Percentiles rank a stretch among this genome's conserved stretches.
Conservation (phyloP, 2,329 filamentous ascomycete genomes). For the Tolypocladium capitatum region DNA sequence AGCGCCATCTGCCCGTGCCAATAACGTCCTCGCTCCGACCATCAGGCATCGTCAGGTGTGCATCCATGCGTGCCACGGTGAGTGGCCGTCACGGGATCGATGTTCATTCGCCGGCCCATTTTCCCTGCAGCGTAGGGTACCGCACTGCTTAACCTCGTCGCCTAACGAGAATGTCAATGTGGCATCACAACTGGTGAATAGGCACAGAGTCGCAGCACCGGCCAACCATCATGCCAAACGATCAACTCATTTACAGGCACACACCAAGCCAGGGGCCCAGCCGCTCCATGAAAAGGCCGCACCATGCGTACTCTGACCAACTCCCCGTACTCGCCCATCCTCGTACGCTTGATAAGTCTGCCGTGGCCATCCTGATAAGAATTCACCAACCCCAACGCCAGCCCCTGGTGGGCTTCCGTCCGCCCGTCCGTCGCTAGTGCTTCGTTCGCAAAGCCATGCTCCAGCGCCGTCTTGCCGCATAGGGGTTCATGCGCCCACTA, state of each 20-base stretch:
- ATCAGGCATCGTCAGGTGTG: conserved; percentile 1
- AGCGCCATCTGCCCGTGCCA: not conserved
- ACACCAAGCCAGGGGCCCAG: not conserved
- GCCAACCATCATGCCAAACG: not conserved
- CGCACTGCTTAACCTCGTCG: too few species aligned
- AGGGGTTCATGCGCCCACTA: not conserved
- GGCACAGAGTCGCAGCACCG: not conserved
- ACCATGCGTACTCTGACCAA: not conserved
- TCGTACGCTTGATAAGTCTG: not conserved
- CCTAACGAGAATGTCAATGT: not conserved
- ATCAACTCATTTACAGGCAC: not conserved
- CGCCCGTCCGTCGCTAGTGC: too few species aligned
- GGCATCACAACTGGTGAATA: not conserved
- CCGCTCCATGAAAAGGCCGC: not conserved
- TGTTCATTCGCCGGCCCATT: not conserved
- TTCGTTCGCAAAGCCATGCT: not conserved
- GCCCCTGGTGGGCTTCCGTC: not conserved
- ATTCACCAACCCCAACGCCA: conserved; percentile 5
- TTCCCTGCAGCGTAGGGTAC: too few species aligned
- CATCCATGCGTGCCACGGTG: not conserved
- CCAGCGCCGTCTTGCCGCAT: not conserved
- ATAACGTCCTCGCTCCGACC: not conserved
- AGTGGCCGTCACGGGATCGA: not conserved
- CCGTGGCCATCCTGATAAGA: not conserved
- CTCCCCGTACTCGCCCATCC: not conserved